Percentiles rank a stretch among this genome's conserved stretches.
Evolutionary conservation across 176 grass and related monocot species (phyloP).

Genomic region (Zoysia pacifica): DNA sequence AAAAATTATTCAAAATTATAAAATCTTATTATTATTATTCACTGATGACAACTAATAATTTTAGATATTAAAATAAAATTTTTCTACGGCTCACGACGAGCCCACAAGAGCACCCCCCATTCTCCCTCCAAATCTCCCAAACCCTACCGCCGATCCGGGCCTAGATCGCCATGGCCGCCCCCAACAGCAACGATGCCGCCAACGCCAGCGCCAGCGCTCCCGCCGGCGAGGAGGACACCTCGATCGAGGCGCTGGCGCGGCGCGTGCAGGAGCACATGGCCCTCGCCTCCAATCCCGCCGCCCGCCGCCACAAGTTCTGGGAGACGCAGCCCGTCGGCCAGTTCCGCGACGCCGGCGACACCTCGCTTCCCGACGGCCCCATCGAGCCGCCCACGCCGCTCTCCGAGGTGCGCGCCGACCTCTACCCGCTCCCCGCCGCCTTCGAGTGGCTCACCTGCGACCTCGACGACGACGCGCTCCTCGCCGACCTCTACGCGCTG

Average conservation of each 20-base stretch:
- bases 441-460: slow-evolving; percentile 99
- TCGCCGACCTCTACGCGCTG: slow-evolving; percentile 81
- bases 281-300: slow-evolving; percentile 34
- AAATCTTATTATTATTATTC: no score
- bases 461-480: slow-evolving; percentile 80
- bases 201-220: no score
- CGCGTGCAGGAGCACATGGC: slow-evolving; percentile 67
- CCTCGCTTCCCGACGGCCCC: slow-evolving; percentile 61
- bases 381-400: slow-evolving; percentile 76
- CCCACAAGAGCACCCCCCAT: slow-evolving; percentile 34
- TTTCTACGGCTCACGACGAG: background rate
- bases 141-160: slow-evolving; percentile 55
- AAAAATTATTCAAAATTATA: no score
- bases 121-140: slow-evolving; percentile 38
- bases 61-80: background rate
- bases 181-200: slow-evolving; percentile 34
- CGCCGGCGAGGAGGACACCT: slow-evolving; percentile 35
- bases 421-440: slow-evolving; percentile 76
- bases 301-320: slow-evolving; percentile 94
- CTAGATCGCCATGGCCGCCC: slow-evolving; percentile 56
- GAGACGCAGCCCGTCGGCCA: slow-evolving; percentile 97
- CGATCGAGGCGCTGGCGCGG: slow-evolving; percentile 75
- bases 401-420: slow-evolving; percentile 86
- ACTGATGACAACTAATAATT: no score
- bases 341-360: slow-evolving; percentile 70